Conservation (phyloP, 140 eudicot genomes). For the Oenanthe javanica region DNA sequence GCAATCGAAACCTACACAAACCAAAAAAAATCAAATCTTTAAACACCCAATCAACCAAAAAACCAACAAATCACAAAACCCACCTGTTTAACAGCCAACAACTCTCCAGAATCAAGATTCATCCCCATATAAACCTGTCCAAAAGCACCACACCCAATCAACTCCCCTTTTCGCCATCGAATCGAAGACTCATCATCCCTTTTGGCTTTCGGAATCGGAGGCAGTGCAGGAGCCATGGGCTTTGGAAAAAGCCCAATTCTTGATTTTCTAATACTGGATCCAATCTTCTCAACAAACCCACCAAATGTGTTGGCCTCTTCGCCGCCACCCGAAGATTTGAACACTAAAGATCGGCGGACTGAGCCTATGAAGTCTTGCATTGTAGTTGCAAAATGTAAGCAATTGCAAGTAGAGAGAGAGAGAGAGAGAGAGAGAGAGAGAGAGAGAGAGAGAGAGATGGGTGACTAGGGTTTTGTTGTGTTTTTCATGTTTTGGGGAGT, state of each 20-base stretch:
- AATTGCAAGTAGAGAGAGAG: background rate
- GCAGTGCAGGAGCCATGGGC: conserved; percentile 50
- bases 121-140: conserved; percentile 99
- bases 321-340: conserved; percentile 49
- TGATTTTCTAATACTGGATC: conserved; percentile 78
- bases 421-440: background rate
- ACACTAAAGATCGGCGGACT: conserved; percentile 85
- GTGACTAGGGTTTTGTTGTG: background rate
- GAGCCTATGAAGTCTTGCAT: conserved; percentile 96
- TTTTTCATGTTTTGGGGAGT: background rate
- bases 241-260: conserved; percentile 60
- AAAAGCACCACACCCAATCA: conserved; percentile 93
- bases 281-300: conserved; percentile 79
- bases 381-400: conserved; percentile 2
- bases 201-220: conserved; percentile 32
- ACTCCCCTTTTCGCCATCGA: conserved; percentile 95
- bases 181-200: conserved; percentile 51
- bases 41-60: background rate
- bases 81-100: conserved; percentile 94
- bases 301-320: conserved; percentile 44
- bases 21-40: conserved; percentile 12
- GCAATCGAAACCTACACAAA: conserved; percentile 75
- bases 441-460: background rate
- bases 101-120: conserved; percentile 96
- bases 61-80: background rate